Base-by-base conservation (phyloP, 352 stramenopile species). In the Globisporangium nagaii region DNA sequence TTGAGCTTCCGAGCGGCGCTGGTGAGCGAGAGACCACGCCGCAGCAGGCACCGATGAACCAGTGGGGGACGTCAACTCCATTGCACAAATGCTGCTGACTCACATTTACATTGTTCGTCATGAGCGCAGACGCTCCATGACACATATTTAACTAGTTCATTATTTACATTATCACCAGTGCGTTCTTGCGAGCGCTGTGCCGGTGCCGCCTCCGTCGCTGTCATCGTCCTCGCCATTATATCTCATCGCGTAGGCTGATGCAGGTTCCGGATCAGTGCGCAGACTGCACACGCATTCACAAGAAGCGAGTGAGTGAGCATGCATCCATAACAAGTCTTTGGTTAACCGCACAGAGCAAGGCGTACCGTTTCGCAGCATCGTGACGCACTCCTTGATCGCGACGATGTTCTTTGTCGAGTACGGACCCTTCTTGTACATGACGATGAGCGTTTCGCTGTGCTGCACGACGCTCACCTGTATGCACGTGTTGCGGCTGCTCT, bases 391-490 rank as follows among this genome's bases (percentile, higher is more conserved):
- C 48, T 89, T 74, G 74, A 95, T 90, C 63, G 81, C 74, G 22
- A 65, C 68, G 36, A 82, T 73, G 59, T 93, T 93, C 46, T 84
- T 79, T 8, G 70, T 62, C 8, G 70, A 69, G 28, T 86, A 66
- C 30, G 70, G 64, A 24, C 72, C 75, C 59, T 96, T 95, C 66
- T 90, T 93, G 66, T 93, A 92, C 56, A 79, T 74, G 36, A 95
- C 82, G 50, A 97, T 88, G 22, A 97, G 65, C 25, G 84, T 86
- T 43, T 85, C 79, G 36, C 68, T 80, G 37, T 78, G 62, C 51
- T 93, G 78, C 30, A 97, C 84, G 27, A 82, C 79, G 57, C 84
- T 86, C 43, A 97, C 77, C 59, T 96, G 78, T 58, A 96, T 92
- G 41, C 85, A 87, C 37, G 82, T 90, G 27, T 90, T 92, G 7